phyloP scores from a whole-genome alignment of 2,329 filamentous ascomycete genomes.

The Daldinia sp. region DNA sequence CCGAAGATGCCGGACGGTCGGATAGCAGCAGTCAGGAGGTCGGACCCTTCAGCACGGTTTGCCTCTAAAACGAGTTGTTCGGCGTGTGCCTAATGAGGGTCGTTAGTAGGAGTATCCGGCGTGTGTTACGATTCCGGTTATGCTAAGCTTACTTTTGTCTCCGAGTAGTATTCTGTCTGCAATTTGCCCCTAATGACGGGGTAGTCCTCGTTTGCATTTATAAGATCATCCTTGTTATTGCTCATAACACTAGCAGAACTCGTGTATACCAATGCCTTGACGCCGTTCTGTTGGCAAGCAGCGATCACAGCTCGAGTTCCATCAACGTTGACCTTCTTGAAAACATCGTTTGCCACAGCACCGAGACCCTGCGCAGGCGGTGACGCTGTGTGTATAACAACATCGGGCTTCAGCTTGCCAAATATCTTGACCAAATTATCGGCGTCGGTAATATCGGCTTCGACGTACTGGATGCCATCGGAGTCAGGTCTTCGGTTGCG shows the following conservation, averaged over 20 bases:
- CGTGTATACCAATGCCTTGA: constrained; percentile 88
- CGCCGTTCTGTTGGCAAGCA: constrained; percentile 73
- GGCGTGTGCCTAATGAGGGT: constrained; percentile 67
- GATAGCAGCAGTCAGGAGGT: constrained; percentile 79
- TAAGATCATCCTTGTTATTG: constrained; percentile 80
- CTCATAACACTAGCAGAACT: constrained; percentile 87
- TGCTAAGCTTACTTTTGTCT: constrained; percentile 74
- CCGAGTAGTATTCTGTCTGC: constrained; percentile 84
- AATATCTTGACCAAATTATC: constrained; percentile 70
- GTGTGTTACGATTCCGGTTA: neutral
- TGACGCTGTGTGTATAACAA: constrained; percentile 91
- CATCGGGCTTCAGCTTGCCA: constrained; percentile 72
- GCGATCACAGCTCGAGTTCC: constrained; percentile 82
- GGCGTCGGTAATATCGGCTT: constrained; percentile 79
- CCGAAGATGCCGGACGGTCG: constrained; percentile 92
- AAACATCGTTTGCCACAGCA: constrained; percentile 65
- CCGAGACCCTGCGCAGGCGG: constrained; percentile 65
- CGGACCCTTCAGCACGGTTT: constrained; percentile 66
- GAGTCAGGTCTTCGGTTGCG: constrained; percentile 70
- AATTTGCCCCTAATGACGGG: constrained; percentile 75
- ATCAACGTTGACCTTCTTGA: constrained; percentile 86
- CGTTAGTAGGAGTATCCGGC: constrained; percentile 21
- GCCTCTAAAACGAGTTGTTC: constrained; percentile 82
- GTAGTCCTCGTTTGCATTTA: constrained; percentile 86
- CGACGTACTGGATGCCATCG: constrained; percentile 70